These are phyloP conservation scores for Apiospora hydei DNA, from an alignment of 2,329 filamentous ascomycete species.

Conservation along the genomic window DNA sequence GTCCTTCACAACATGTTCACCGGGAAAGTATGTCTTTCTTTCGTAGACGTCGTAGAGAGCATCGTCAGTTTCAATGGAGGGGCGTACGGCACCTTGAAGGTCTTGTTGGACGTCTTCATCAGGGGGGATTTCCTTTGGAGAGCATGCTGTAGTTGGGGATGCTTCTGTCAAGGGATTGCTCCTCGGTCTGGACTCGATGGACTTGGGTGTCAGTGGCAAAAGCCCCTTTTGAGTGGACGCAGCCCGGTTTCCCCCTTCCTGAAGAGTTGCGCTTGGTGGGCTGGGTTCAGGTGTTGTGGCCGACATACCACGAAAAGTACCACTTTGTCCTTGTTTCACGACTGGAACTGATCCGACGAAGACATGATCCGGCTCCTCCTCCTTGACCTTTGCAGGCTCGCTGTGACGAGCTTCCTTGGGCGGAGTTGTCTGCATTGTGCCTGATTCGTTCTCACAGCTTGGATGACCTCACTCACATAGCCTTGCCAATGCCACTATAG, in stretches of 20 bases:
- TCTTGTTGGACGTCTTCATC: not conserved
- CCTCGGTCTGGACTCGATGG: not conserved
- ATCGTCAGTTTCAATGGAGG: slow-evolving; percentile 5
- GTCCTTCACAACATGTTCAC: not conserved
- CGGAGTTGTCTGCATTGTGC: not conserved
- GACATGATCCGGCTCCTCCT: not conserved
- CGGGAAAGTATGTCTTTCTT: not conserved
- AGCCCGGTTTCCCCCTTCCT: not conserved
- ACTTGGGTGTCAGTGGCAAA: not conserved
- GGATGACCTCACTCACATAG: not conserved
- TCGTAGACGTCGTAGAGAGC: not conserved
- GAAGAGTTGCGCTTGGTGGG: not conserved
- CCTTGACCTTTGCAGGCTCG: not conserved
- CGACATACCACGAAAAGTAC: not conserved
- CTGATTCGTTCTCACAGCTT: not conserved
- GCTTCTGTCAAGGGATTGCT: not conserved
- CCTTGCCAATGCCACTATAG: not conserved
- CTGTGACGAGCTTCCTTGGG: not conserved
- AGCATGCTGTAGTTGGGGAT: not conserved
- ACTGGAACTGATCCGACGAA: not conserved
- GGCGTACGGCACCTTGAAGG: not conserved
- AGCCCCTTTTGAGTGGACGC: not conserved
- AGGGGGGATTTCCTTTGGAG: not conserved
- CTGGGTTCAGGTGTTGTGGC: not conserved
- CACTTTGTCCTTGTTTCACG: not conserved